Conservation (phyloP, 495 filamentous ascomycete genomes). For the Elasticomyces elasticus region DNA sequence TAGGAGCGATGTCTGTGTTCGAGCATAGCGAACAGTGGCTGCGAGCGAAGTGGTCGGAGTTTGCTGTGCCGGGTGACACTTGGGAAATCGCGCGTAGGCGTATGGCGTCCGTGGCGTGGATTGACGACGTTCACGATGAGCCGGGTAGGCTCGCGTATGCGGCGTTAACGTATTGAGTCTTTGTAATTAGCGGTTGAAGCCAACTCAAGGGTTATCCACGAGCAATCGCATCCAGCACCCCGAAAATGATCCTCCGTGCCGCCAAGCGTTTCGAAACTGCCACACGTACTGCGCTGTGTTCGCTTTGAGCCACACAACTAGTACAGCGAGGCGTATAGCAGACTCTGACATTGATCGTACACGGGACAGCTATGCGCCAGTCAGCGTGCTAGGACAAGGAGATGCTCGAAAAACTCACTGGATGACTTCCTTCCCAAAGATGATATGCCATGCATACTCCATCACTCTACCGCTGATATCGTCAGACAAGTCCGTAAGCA, state of each 20-base stretch:
- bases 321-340: too few species aligned
- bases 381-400: not conserved
- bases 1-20: not conserved
- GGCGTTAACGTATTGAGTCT: not conserved
- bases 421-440: constrained; percentile 47
- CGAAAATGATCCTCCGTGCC: too few species aligned
- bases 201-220: too few species aligned
- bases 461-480: constrained; percentile 58
- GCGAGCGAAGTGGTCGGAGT: not conserved
- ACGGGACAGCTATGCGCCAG: not conserved
- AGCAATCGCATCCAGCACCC: too few species aligned
- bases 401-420: not conserved
- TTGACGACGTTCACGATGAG: not conserved
- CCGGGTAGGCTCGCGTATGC: not conserved
- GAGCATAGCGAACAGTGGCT: not conserved
- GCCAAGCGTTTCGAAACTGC: too few species aligned
- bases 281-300: not conserved
- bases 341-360: not conserved
- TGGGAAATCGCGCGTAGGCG: not conserved
- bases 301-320: too few species aligned
- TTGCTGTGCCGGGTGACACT: not conserved
- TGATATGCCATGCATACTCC: constrained; percentile 65
- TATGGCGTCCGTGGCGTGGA: not conserved
- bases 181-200: not conserved
- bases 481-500: constrained; percentile 51